phyloP scores from a whole-genome alignment of 129 eudicot species.

The Lonicera japonica region DNA sequence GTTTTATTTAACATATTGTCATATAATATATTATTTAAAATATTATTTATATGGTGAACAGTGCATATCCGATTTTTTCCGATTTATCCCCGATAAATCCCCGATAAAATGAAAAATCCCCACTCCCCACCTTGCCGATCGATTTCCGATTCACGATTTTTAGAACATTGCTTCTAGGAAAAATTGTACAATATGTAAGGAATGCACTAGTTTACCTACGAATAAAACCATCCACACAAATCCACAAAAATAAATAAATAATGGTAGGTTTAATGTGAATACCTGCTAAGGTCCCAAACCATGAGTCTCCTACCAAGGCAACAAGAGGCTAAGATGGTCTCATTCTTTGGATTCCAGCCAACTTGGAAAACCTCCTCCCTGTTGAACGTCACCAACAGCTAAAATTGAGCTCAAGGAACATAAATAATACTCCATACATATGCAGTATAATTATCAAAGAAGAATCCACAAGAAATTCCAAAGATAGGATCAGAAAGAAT shows the following conservation, averaged over 20 bases:
- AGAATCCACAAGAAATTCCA: neutral
- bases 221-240: neutral
- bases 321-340: constrained; percentile 90
- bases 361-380: constrained; percentile 98
- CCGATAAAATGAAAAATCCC: too few species aligned
- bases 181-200: too few species aligned
- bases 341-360: constrained; percentile 94
- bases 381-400: constrained; percentile 11
- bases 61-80: too few species aligned
- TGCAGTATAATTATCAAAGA: neutral
- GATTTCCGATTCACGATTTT: too few species aligned
- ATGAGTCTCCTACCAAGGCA: constrained; percentile 95
- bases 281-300: constrained; percentile 99
- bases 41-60: too few species aligned
- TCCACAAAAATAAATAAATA: neutral
- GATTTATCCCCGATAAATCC: too few species aligned
- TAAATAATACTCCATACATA: neutral
- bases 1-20: too few species aligned
- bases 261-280: constrained; percentile 6
- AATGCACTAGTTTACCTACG: neutral
- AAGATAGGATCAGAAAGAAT: neutral
- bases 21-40: too few species aligned
- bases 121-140: too few species aligned
- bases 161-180: too few species aligned
- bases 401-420: neutral